A percentile compares a stretch with the other conserved stretches of the same genome.
Conservation (phyloP, 2,329 filamentous ascomycete species). For the Pseudogymnoascus sp. region DNA sequence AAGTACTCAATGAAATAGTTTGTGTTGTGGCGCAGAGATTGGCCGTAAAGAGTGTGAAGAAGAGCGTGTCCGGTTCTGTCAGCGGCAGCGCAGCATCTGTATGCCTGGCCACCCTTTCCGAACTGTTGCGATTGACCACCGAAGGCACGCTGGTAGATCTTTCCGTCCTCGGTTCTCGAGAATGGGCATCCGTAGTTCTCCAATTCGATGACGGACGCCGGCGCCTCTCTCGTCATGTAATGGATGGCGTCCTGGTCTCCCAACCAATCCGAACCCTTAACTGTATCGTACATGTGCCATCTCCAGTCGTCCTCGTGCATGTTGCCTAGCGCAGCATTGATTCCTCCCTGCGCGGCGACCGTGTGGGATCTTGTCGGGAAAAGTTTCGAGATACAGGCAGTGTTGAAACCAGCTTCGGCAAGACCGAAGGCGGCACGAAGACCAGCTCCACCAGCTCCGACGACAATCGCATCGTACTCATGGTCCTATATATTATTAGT, state of each 20-base stretch:
- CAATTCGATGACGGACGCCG: conserved; percentile 83
- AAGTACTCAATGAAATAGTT: conserved; percentile 99
- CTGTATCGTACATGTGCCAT: conserved; percentile 99
- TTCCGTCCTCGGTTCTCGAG: conserved; percentile 90
- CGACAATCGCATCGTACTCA: conserved; percentile 96
- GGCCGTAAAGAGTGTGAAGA: conserved; percentile 95
- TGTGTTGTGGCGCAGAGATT: conserved; percentile 93
- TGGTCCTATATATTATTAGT: conserved; percentile 59
- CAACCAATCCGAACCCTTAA: conserved; percentile 96
- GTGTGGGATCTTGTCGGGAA: conserved; percentile 83
- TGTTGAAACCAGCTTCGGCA: conserved; percentile 83
- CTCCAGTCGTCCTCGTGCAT: conserved; percentile 99
- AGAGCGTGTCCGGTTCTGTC: conserved; percentile 96
- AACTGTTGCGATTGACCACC: conserved; percentile 93
- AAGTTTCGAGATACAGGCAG: conserved; percentile 78
- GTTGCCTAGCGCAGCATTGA: conserved; percentile 84
- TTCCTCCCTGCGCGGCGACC: conserved; percentile 73
- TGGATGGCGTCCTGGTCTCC: conserved; percentile 97
- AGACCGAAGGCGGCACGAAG: conserved; percentile 78
- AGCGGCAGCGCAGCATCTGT: conserved; percentile 91
- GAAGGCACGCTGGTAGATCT: conserved; percentile 97
- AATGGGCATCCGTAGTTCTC: conserved; percentile 98
- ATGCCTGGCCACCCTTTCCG: conserved; percentile 96
- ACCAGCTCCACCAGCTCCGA: conserved; percentile 75
- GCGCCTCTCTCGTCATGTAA: conserved; percentile 96